Conservation (phyloP, 495 filamentous ascomycete genomes). For the Cercophora newfieldiana region DNA sequence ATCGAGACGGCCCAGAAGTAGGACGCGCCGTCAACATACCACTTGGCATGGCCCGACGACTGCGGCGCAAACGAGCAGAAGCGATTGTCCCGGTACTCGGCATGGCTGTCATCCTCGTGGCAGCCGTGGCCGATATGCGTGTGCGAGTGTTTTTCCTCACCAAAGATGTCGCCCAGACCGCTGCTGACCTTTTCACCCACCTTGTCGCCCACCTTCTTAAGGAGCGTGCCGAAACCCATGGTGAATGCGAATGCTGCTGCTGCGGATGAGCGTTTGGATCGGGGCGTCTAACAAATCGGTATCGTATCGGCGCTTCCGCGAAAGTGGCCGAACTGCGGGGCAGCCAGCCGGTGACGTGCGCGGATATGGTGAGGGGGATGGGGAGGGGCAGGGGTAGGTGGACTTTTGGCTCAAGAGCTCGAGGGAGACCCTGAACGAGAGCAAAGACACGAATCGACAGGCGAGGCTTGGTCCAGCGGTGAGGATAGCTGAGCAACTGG, state of each 20-base stretch:
- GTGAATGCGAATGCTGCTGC: background rate
- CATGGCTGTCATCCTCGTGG: conserved; percentile 32
- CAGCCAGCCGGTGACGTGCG: background rate
- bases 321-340: conserved; percentile 12
- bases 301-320: background rate
- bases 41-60: conserved; percentile 87
- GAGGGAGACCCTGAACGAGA: too few relatives aligned
- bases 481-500: background rate
- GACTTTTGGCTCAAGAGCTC: too few relatives aligned
- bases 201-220: conserved; percentile 27
- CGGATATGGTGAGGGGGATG: background rate
- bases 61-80: conserved; percentile 86
- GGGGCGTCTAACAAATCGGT: background rate
- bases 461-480: background rate
- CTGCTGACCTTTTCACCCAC: conserved; percentile 8
- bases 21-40: conserved; percentile 90
- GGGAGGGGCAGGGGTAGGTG: background rate
- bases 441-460: background rate
- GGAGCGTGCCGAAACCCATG: conserved; percentile 18
- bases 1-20: conserved; percentile 90
- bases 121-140: conserved; percentile 38
- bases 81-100: conserved; percentile 56
- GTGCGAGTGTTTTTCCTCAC: conserved; percentile 43
- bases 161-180: conserved; percentile 34
- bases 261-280: background rate